phyloP scores from a whole-genome alignment of 352 stramenopile genomes.

The Phytophthora capsici region DNA sequence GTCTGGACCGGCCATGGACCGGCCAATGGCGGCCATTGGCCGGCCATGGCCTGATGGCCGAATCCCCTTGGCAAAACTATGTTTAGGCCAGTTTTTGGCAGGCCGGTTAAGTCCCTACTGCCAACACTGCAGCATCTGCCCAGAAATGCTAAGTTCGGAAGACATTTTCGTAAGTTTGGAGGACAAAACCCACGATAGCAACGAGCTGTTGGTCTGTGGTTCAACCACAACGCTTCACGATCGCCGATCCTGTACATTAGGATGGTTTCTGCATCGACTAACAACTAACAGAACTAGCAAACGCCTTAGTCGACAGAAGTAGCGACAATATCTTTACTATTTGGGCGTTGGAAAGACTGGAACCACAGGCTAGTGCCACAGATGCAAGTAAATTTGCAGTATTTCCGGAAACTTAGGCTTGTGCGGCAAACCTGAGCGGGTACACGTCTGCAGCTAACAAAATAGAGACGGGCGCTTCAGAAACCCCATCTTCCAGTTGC shows the following conservation, averaged over 20 bases:
- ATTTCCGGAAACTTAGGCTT: too few relatives aligned
- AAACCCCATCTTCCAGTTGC: constrained; percentile 4
- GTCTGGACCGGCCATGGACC: too few relatives aligned
- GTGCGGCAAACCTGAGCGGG: constrained; percentile 5
- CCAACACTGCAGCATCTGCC: too few relatives aligned
- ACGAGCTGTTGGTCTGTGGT: background rate
- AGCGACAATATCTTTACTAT: background rate
- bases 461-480: constrained; percentile 24
- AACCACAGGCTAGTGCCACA: background rate
- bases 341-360: too few relatives aligned
- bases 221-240: background rate
- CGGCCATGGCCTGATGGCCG: too few relatives aligned
- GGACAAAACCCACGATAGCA: constrained; percentile 8
- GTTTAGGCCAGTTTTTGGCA: too few relatives aligned
- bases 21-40: too few relatives aligned
- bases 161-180: background rate
- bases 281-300: constrained; percentile 1
- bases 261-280: constrained; percentile 10
- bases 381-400: background rate
- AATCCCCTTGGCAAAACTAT: too few relatives aligned
- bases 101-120: too few relatives aligned
- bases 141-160: constrained; percentile 2
- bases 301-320: background rate
- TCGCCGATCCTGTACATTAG: constrained; percentile 2
- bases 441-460: constrained; percentile 6